Evolutionary conservation across 2,329 filamentous ascomycete genomes (phyloP).

Genomic region (Talaromyces sp.): DNA sequence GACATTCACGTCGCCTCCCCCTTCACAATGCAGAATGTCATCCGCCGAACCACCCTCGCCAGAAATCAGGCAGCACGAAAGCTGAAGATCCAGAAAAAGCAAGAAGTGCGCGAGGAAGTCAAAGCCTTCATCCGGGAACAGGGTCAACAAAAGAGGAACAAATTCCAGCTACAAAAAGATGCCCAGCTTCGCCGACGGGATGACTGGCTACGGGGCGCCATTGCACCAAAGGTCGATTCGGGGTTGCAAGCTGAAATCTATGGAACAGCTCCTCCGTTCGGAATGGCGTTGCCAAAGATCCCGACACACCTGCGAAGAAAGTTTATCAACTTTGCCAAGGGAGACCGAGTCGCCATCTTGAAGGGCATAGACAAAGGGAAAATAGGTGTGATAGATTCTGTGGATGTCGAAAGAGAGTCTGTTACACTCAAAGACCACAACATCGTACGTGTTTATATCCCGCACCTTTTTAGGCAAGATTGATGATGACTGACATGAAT

Average conservation of each 20-base stretch:
- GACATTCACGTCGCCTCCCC: not conserved
- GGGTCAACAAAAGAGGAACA: slow-evolving; percentile 27
- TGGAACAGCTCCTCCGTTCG: slow-evolving; percentile 48
- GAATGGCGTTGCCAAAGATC: slow-evolving; percentile 34
- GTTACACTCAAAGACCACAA: slow-evolving; percentile 60
- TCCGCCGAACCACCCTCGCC: slow-evolving; percentile 61
- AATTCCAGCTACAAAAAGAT: slow-evolving; percentile 42
- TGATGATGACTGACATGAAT: not conserved
- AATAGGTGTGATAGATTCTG: slow-evolving; percentile 65
- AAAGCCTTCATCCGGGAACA: slow-evolving; percentile 23
- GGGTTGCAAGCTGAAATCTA: slow-evolving; percentile 55
- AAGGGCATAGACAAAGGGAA: slow-evolving; percentile 75
- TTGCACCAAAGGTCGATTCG: slow-evolving; percentile 72
- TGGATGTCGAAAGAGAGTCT: slow-evolving; percentile 53
- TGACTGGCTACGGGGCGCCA: slow-evolving; percentile 71
- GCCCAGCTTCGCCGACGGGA: slow-evolving; percentile 58
- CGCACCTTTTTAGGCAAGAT: not conserved
- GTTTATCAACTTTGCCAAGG: slow-evolving; percentile 58
- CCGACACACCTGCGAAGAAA: slow-evolving; percentile 34
- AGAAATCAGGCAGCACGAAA: slow-evolving; percentile 55
- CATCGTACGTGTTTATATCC: slow-evolving; percentile 44
- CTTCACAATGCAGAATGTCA: slow-evolving; percentile 62
- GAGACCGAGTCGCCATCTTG: slow-evolving; percentile 78
- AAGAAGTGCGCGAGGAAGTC: slow-evolving; percentile 34
- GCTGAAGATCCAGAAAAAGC: slow-evolving; percentile 39